Base-by-base conservation (phyloP, 2,329 filamentous ascomycete genomes). In the Hypoxylon sp. region DNA sequence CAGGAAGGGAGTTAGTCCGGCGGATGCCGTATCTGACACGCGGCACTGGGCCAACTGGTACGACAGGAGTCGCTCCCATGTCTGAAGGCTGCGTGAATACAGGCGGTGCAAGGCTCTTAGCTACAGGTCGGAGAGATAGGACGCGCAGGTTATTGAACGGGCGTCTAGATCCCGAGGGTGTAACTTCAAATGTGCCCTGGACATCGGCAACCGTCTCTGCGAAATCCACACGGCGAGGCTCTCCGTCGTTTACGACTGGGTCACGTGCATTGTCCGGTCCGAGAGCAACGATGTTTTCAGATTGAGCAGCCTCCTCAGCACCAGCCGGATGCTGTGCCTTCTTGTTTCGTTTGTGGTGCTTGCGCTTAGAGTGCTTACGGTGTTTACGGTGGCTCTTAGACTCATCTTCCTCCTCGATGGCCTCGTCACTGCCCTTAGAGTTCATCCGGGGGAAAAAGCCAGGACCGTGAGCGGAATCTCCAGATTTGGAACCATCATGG, bases 1-100 rank as follows among this genome's bases (percentile, higher is more conserved):
- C 90, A 0, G 92, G 92, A 2, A 94, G 84, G 0, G 92, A 94
- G 76, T 88, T 93, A 19, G 91, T 92, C 60, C 92, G 86, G 61
- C 91, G 89, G 58, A 93, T 88, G n/a, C 87, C 87, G 71, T 87
- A 87, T 45, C 86, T 83, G 63, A 90, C 85, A 30, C 85, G 84
- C 5, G 88, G 87, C 46, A 88, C 82, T 10, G 84, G 82, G 2
- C 86, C 83, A 7, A 79, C 68, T 2, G 81, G 74, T 3, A 75
- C 75, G 5, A 77, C 63, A 11, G 78, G 71, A 1, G 72, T 25
- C 0, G 63, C 69, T 3, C 72, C 64, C 1, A 69, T 17, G 17
- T 80, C 79, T 1, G 79, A 75, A 5, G 82, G 80, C 64, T 86
- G 84, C 0, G 82, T 82, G 72, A 94, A 94, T 63, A 94, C 91